Percentiles rank a stretch among this genome's conserved stretches.
These are phyloP conservation scores for Lepiota subincarnata DNA, from an alignment of 768 basidiomycete species.

Conservation along the genomic window DNA sequence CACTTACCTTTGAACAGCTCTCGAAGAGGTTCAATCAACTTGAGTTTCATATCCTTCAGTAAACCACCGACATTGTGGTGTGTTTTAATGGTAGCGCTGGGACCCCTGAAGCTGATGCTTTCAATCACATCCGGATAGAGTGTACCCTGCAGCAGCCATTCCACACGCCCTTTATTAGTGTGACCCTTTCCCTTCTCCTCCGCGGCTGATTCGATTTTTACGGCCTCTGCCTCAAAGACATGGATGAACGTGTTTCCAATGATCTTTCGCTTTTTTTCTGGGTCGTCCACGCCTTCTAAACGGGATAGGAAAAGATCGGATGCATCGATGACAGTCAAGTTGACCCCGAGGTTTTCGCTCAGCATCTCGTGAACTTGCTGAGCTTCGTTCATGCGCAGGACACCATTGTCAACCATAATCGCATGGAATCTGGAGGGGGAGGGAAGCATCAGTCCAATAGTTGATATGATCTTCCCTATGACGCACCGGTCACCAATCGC, in stretches of 20 bases:
- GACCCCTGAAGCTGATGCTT: conserved; percentile 98
- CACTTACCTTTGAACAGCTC: conserved; percentile 94
- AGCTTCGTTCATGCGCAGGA: conserved; percentile 88
- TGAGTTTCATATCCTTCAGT: conserved; percentile 96
- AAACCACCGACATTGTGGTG: conserved; percentile 99
- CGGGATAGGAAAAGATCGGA: conserved; percentile 89
- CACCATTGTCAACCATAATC: conserved; percentile 99
- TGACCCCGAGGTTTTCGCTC: conserved; percentile 89
- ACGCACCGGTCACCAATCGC: conserved; percentile 92
- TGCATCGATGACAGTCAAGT: conserved; percentile 93
- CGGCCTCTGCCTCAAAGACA: conserved; percentile 92
- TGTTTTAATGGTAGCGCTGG: conserved; percentile 98
- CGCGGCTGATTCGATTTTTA: conserved; percentile 79
- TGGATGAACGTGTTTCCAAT: conserved; percentile 99
- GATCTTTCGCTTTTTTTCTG: conserved; percentile 95
- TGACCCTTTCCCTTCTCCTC: conserved; percentile 73
- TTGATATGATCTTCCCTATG: conserved; percentile 2
- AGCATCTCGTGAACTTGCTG: conserved; percentile 91
- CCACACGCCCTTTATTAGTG: conserved; percentile 83
- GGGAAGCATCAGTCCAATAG: neutral
- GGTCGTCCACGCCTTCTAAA: conserved; percentile 90
- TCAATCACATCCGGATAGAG: conserved; percentile 99
- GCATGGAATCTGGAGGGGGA: conserved; percentile 78
- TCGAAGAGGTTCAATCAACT: conserved; percentile 94
- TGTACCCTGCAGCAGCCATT: conserved; percentile 97